Evolutionary conservation across 768 basidiomycete genomes (phyloP).

Genomic region (Psilocybe sp.): DNA sequence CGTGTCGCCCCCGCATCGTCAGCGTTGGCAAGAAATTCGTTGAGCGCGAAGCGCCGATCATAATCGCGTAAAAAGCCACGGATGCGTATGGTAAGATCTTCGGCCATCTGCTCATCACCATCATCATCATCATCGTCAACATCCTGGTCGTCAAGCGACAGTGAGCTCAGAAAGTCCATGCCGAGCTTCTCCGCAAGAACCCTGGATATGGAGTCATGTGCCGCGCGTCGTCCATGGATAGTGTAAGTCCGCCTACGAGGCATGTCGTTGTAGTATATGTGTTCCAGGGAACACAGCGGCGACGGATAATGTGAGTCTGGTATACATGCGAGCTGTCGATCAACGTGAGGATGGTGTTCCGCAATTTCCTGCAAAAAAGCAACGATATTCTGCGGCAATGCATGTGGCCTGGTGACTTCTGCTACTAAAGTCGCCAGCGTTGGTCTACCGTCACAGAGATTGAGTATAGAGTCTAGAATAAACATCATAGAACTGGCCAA

Average conservation of each 20-base stretch:
- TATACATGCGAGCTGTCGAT: background rate
- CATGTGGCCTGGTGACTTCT: background rate
- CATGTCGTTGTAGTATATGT: conserved; percentile 10
- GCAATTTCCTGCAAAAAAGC: conserved; percentile 13
- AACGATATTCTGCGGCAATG: background rate
- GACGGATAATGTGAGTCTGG: conserved; percentile 1
- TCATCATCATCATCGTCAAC: conserved; percentile 9
- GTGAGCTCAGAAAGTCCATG: conserved; percentile 11
- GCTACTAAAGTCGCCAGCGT: background rate
- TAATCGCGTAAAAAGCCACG: conserved; percentile 13
- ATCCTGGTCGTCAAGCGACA: conserved; percentile 3
- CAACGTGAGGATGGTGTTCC: conserved; percentile 1
- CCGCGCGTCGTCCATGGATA: conserved; percentile 3
- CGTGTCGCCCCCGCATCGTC: conserved; percentile 39
- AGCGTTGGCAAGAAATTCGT: conserved; percentile 53
- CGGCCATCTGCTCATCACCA: conserved; percentile 16
- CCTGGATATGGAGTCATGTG: conserved; percentile 10
- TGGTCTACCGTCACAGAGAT: background rate
- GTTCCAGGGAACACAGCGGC: background rate
- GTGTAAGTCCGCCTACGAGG: background rate
- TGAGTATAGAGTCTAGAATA: no score
- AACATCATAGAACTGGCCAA: no score
- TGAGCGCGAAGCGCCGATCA: conserved; percentile 21
- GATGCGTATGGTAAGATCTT: conserved; percentile 12
- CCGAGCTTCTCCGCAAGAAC: conserved; percentile 8